These are phyloP conservation scores for Penicillium canariense DNA, from an alignment of 495 filamentous ascomycete genomes.

Conservation along the genomic window DNA sequence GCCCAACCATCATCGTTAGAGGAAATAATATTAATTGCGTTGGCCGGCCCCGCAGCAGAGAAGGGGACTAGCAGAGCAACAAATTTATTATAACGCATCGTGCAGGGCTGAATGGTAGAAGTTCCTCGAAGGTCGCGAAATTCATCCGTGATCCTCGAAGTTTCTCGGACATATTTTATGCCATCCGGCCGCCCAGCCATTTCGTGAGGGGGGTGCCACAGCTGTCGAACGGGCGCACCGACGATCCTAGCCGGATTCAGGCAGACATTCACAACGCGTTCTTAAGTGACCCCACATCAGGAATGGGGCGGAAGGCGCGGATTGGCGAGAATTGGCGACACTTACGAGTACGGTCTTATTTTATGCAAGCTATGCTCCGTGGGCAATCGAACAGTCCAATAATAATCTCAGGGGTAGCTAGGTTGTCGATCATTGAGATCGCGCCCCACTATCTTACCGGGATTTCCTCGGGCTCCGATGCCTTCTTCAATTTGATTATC, in stretches of 20 bases:
- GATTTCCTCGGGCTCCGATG: background rate
- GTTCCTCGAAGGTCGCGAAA: background rate
- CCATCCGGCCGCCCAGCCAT: background rate
- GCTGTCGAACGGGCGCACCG: background rate
- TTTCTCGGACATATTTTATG: background rate
- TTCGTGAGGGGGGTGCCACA: background rate
- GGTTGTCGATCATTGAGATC: background rate
- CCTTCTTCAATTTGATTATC: background rate
- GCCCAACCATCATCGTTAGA: constrained; percentile 75
- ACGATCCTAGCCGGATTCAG: background rate
- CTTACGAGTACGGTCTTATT: background rate
- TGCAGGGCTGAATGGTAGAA: background rate
- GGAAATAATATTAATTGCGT: constrained; percentile 56
- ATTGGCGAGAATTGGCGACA: background rate
- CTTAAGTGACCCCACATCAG: constrained; percentile 1
- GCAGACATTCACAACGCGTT: background rate
- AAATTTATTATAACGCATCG: constrained; percentile 12
- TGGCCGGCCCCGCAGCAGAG: constrained; percentile 9
- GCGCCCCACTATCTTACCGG: background rate
- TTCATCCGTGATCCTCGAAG: too few relatives aligned
- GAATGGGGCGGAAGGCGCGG: background rate
- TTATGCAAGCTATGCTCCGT: background rate
- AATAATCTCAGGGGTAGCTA: constrained; percentile 1
- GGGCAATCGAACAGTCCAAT: background rate
- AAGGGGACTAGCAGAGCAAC: constrained; percentile 10